Percentiles rank a stretch among this genome's conserved stretches.
Evolutionary conservation across 2,329 filamentous ascomycete genomes (phyloP).

Genomic region (Rhexocercosporidium sp.): DNA sequence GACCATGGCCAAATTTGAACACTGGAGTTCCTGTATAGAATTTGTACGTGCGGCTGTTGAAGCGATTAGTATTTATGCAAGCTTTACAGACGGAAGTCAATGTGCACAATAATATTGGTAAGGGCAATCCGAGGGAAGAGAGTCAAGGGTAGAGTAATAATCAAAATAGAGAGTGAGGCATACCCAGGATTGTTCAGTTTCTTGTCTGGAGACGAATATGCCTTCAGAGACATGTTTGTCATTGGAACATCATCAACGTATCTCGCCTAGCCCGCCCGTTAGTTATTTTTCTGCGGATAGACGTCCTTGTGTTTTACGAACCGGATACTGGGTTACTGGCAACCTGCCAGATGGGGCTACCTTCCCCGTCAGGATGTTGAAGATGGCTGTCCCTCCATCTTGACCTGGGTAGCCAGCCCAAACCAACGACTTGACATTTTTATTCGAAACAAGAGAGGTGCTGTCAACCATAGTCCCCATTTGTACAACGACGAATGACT

Average conservation of each 20-base stretch:
- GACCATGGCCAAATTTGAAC: slow-evolving; percentile 58
- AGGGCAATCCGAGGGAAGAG: too few relatives aligned
- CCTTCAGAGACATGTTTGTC: slow-evolving; percentile 61
- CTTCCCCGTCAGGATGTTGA: slow-evolving; percentile 58
- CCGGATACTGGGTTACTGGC: slow-evolving; percentile 61
- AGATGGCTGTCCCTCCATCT: slow-evolving; percentile 59
- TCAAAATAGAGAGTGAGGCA: too few relatives aligned
- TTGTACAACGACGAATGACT: slow-evolving; percentile 57
- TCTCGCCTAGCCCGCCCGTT: slow-evolving; percentile 21
- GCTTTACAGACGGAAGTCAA: too few relatives aligned
- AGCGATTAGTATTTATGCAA: neutral
- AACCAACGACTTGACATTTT: slow-evolving; percentile 55
- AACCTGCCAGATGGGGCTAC: slow-evolving; percentile 57
- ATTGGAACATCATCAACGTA: slow-evolving; percentile 57
- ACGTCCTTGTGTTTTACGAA: too few relatives aligned
- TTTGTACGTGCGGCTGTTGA: slow-evolving; percentile 58
- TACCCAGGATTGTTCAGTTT: slow-evolving; percentile 47
- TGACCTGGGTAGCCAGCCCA: slow-evolving; percentile 67
- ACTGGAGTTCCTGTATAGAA: slow-evolving; percentile 59
- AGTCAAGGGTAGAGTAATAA: neutral
- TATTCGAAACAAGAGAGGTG: slow-evolving; percentile 52
- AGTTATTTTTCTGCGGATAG: too few relatives aligned
- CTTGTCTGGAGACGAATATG: slow-evolving; percentile 33
- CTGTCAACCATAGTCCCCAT: slow-evolving; percentile 58
- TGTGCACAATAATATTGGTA: too few relatives aligned